Percentiles rank a stretch among this genome's conserved stretches.
phyloP scores from a whole-genome alignment of 345 rosid genomes.

The Rhodamnia argentea region DNA sequence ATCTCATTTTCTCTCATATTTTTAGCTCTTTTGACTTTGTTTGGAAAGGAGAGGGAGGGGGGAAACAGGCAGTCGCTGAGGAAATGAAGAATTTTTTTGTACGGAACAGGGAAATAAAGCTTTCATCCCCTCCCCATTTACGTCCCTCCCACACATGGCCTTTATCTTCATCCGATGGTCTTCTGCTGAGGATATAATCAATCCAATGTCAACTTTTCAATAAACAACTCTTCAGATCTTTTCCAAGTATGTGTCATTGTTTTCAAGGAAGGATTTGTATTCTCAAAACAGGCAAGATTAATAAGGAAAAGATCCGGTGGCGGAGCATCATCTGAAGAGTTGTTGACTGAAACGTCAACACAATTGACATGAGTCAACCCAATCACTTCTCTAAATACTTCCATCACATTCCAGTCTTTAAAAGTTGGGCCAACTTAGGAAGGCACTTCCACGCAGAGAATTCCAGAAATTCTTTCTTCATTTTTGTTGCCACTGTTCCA shows the following conservation, averaged over 20 bases:
- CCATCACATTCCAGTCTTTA: background rate
- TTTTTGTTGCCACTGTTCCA: background rate
- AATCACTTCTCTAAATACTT: background rate
- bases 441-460: background rate
- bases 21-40: background rate
- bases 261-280: background rate
- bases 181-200: background rate
- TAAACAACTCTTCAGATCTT: background rate
- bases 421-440: background rate
- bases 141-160: background rate
- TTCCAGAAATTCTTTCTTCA: background rate
- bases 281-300: background rate
- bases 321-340: background rate
- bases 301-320: background rate
- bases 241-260: background rate
- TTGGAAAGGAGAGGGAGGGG: background rate
- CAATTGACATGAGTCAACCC: background rate
- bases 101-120: background rate
- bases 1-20: background rate
- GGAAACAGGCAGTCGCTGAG: background rate
- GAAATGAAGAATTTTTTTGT: background rate
- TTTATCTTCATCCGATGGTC: background rate
- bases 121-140: background rate
- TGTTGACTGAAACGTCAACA: background rate
- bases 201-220: background rate